Evolutionary conservation across 177 flowering plant genomes (phyloP), one percentile per base, ranked within the genome.

Genomic region (Tripterygium wilfordii): DNA sequence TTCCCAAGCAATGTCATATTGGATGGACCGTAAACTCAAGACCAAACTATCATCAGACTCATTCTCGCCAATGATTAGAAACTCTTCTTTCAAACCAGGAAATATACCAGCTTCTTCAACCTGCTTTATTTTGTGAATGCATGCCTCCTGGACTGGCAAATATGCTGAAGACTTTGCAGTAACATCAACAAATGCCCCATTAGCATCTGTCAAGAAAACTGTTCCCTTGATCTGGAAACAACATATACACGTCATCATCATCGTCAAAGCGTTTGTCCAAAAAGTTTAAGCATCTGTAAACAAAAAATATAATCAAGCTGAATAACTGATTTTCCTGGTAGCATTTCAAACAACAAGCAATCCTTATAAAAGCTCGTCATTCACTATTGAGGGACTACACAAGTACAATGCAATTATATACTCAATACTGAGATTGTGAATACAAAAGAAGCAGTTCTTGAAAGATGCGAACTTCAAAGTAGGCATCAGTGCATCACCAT

Each of bases 221-320:
- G 82, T 82, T 49, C 98, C 98, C 60, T 76, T 87, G 10, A 90
- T 86, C 98, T 90, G 63, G n/a, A n/a, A n/a, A n/a, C n/a, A 64
- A 38, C 49, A 4, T 10, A 33, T n/a, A 38, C 1, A 31, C 8
- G 14, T 8, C 13, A 31, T 36, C 12, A 49, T 5, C 14, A n/a
- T 35, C 14, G n/a, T 46, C 24, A 15, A 46, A 19, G 18, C 27
- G 3, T n/a, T n/a, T n/a, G n/a, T n/a, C n/a, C n/a, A n/a, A n/a
- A n/a, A n/a, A n/a, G n/a, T n/a, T n/a, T n/a, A n/a, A n/a, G n/a
- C n/a, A n/a, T n/a, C n/a, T n/a, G n/a, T n/a, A n/a, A n/a, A n/a
- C n/a, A n/a, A n/a, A n/a, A n/a, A n/a, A n/a, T n/a, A n/a, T n/a
- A n/a, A n/a, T n/a, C n/a, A n/a, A n/a, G n/a, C n/a, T n/a, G n/a